phyloP scores from a whole-genome alignment of 805 yeast genomes.

The Candida berthetii region DNA sequence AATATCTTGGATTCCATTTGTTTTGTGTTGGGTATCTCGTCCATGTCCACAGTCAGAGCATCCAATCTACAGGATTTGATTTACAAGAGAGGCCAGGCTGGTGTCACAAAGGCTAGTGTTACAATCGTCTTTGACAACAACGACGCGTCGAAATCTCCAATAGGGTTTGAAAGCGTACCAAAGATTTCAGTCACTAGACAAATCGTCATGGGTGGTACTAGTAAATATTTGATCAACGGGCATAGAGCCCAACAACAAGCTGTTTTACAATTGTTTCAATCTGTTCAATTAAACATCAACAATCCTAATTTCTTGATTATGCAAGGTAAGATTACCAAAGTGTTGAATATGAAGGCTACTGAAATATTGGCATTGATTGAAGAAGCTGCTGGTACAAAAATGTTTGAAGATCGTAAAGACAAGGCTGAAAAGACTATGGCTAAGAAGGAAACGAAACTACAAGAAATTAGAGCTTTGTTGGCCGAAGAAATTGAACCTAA shows the following conservation, averaged over 20 bases:
- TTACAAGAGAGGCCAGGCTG: slow-evolving; percentile 97
- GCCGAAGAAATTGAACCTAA: slow-evolving; percentile 92
- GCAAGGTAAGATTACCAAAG: slow-evolving; percentile 99
- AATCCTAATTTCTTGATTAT: slow-evolving; percentile 95
- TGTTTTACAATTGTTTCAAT: slow-evolving; percentile 84
- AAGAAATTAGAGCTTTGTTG: slow-evolving; percentile 66
- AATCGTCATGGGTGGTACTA: slow-evolving; percentile 83
- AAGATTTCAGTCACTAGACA: slow-evolving; percentile 91
- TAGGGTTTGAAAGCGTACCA: slow-evolving; percentile 73
- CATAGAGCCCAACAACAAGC: slow-evolving; percentile 94
- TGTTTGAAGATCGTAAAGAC: slow-evolving; percentile 90
- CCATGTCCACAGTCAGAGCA: slow-evolving; percentile 94
- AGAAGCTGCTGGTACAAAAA: slow-evolving; percentile 97
- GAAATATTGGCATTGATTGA: slow-evolving; percentile 89
- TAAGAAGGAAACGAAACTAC: slow-evolving; percentile 80
- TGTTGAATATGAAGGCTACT: slow-evolving; percentile 89
- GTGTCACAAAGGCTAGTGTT: slow-evolving; percentile 94
- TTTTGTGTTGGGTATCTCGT: slow-evolving; percentile 93
- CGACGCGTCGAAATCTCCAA: slow-evolving; percentile 73
- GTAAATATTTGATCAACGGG: slow-evolving; percentile 91
- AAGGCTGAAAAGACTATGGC: slow-evolving; percentile 89
- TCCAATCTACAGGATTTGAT: slow-evolving; percentile 89
- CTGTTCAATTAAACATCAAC: slow-evolving; percentile 92
- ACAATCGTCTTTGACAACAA: slow-evolving; percentile 90
- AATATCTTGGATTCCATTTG: slow-evolving; percentile 96